These are phyloP conservation scores for Aphanomyces astaci DNA, from an alignment of 352 stramenopile genomes.

Conservation along the genomic window DNA sequence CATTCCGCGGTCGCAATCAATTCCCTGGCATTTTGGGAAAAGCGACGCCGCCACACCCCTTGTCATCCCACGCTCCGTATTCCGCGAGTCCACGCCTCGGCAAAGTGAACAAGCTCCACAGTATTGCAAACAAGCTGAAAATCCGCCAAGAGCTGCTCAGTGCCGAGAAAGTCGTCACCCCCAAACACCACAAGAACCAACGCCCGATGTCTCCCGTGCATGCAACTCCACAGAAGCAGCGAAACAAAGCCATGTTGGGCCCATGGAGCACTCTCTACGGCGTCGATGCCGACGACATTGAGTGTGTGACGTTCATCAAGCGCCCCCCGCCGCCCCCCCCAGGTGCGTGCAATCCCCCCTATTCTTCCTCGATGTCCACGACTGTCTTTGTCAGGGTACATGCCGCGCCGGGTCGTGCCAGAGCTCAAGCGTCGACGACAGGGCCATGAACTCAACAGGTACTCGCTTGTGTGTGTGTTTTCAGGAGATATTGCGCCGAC, in stretches of 20 bases:
- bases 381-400: neutral
- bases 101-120: conserved; percentile 22
- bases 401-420: conserved; percentile 15
- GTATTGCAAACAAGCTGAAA: conserved; percentile 21
- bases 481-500: too few relatives aligned
- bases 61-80: neutral
- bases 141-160: conserved; percentile 10
- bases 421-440: neutral
- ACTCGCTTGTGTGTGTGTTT: too few relatives aligned
- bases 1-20: neutral
- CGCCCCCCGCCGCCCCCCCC: conserved; percentile 7
- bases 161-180: neutral
- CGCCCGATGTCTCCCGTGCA: neutral
- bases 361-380: neutral
- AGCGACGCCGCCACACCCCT: neutral
- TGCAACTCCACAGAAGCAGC: conserved; percentile 8
- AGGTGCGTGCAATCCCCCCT: neutral
- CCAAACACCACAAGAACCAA: neutral
- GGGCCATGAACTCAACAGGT: neutral
- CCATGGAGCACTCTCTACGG: conserved; percentile 14
- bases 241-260: neutral
- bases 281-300: conserved; percentile 14
- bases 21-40: conserved; percentile 9
- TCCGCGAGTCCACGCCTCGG: neutral
- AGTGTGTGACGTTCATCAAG: conserved; percentile 11